Base-by-base conservation (phyloP, 1,284 basidiomycete genomes). In the Irpex sp. region DNA sequence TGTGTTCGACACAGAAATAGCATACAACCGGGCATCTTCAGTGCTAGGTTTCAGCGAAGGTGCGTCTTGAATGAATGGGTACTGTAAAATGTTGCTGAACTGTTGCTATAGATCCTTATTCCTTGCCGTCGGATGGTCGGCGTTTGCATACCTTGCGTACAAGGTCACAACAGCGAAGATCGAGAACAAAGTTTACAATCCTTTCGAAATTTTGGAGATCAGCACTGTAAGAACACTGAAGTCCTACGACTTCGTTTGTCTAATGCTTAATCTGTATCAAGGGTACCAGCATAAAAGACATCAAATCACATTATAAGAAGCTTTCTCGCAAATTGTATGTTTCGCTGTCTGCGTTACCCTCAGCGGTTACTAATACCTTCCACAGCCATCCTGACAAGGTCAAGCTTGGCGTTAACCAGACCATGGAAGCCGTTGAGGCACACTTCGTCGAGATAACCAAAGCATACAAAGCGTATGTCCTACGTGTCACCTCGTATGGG, bases 341-440 rank as follows among this genome's bases (percentile, higher is more conserved):
- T 51, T 15, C 50, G 31, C 31, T 19, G 50, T 51, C 11, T 51
- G 19, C 19, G 21, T 19, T 9, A 17, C 13, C 17, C 21, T 17
- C 50, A 15, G 9, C 50, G 3, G 19, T 26, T 17, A 51, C 50
- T 17, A 11, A 19, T 51, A n/a, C 9, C 9, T 51, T 51, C 13
- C 3, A 51, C 66, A 97, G 95, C 75, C 97, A 99, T 75, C 97
- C 97, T 0, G 97, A 99, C 83, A 99, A 99, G 81, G 90, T 97
- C 65, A 92, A 88, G 71, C 84, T 93, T 6, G 83, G 85, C 0
- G 84, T 81, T 1, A 95, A 98, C 71, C 83, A 96, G 71, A 98
- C 97, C 0, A 83, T 92, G 62, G 97, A 98, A 70, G 83, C 88
- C n/a, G 94, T 93, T 39, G 93, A 94, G 69, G 82, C 88, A 58